Evolutionary conservation across 495 filamentous ascomycete species (phyloP).

Genomic region (Neurospora pannonica): DNA sequence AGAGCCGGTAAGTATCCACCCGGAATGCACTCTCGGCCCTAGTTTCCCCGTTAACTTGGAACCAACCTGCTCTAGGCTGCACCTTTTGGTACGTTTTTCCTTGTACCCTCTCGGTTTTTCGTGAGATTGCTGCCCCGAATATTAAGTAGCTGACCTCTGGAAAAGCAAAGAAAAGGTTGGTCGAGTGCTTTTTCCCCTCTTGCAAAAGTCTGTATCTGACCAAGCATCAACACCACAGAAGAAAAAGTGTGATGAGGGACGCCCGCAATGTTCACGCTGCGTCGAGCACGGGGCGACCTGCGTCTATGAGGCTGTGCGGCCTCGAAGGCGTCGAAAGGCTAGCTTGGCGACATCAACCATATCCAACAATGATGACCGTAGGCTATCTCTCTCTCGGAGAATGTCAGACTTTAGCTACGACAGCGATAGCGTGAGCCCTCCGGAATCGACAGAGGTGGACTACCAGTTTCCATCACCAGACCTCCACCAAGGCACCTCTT

Average conservation of each 20-base stretch:
- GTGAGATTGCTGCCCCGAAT: neutral
- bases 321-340: conserved; percentile 44
- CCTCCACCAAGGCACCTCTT: neutral
- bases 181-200: neutral
- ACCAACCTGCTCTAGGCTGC: conserved; percentile 36
- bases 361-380: neutral
- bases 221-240: conserved; percentile 30
- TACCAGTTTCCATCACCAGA: neutral
- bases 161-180: conserved; percentile 29
- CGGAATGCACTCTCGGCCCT: neutral
- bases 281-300: conserved; percentile 43
- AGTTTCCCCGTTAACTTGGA: conserved; percentile 5
- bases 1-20: conserved; percentile 45
- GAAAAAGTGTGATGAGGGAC: conserved; percentile 57
- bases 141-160: conserved; percentile 7
- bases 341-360: conserved; percentile 12
- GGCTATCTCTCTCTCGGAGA: conserved; percentile 5
- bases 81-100: conserved; percentile 43
- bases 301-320: conserved; percentile 47
- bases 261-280: conserved; percentile 50
- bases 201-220: neutral
- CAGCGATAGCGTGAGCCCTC: conserved; percentile 4
- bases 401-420: conserved; percentile 13
- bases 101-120: neutral
- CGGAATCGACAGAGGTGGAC: conserved; percentile 3